phyloP scores from a whole-genome alignment of 2,329 filamentous ascomycete genomes.

The Daldinia sp. region DNA sequence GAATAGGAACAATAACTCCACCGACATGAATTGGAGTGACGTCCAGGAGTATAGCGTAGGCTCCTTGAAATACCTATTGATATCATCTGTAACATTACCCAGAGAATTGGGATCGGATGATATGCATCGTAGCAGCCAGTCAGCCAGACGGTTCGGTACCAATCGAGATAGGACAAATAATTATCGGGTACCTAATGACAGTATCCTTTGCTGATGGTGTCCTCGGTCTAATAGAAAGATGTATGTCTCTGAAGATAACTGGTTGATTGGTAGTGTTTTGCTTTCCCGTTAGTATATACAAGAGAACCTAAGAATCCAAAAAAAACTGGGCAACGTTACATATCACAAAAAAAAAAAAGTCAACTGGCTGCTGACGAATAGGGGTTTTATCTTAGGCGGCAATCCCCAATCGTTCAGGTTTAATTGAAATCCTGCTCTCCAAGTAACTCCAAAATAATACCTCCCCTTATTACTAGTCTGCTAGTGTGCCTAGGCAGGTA shows the following conservation, averaged over 20 bases:
- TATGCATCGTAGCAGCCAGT: constrained; percentile 24
- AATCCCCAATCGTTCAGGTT: background rate
- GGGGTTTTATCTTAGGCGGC: constrained; percentile 1
- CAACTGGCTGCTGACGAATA: constrained; percentile 13
- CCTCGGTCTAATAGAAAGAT: background rate
- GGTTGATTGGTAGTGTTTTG: background rate
- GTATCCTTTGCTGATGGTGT: background rate
- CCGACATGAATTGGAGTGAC: background rate
- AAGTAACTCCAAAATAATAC: background rate
- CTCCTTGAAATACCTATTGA: background rate
- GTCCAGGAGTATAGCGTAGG: background rate
- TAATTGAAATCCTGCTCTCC: constrained; percentile 15
- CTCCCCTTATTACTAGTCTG: no score
- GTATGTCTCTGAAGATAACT: constrained; percentile 1
- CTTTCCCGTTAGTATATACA: background rate
- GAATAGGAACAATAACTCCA: background rate
- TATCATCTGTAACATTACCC: constrained; percentile 34
- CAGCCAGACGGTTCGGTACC: background rate
- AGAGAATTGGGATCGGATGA: constrained; percentile 10
- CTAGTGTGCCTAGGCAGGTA: background rate
- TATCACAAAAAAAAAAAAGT: constrained; percentile 6
- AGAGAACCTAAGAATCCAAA: background rate
- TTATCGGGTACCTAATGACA: background rate
- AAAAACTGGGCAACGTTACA: constrained; percentile 43
- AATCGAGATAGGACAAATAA: constrained; percentile 11